A percentile compares a stretch with the other conserved stretches of the same genome.
These are phyloP conservation scores for Xerocomellus amylosporus DNA, from an alignment of 768 basidiomycete species.

Conservation along the genomic window DNA sequence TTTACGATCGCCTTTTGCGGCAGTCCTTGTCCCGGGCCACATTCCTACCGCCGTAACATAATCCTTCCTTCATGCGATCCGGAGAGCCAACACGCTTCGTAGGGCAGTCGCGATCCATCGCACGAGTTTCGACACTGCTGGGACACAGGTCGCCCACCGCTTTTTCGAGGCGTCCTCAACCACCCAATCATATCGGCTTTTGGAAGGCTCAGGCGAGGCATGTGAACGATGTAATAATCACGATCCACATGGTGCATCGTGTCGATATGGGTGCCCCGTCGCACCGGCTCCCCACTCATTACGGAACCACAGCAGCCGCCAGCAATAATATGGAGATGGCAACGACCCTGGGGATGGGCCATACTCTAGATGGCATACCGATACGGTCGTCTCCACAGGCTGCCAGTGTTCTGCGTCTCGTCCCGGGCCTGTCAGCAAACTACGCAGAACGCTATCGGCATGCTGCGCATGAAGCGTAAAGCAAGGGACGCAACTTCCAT, in stretches of 20 bases:
- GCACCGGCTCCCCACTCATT: too few species aligned
- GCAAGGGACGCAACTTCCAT: background rate
- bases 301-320: too few species aligned
- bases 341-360: background rate
- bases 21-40: background rate
- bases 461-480: background rate
- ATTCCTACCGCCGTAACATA: background rate
- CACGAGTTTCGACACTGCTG: too few species aligned
- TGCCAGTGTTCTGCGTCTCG: background rate
- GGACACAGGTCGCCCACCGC: too few species aligned
- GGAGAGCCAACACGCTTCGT: background rate
- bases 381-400: too few species aligned
- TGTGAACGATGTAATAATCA: too few species aligned
- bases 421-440: background rate
- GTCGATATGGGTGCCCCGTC: too few species aligned
- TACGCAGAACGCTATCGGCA: background rate
- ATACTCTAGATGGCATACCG: too few species aligned
- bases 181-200: too few species aligned
- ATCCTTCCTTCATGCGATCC: background rate
- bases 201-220: too few species aligned
- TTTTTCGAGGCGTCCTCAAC: background rate
- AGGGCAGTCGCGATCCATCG: background rate
- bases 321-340: too few species aligned
- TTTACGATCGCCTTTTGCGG: slow-evolving; percentile 14
- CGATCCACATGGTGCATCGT: too few species aligned